These are phyloP conservation scores for Exophiala sp. DNA, from an alignment of 2,329 filamentous ascomycete genomes.

Conservation along the genomic window DNA sequence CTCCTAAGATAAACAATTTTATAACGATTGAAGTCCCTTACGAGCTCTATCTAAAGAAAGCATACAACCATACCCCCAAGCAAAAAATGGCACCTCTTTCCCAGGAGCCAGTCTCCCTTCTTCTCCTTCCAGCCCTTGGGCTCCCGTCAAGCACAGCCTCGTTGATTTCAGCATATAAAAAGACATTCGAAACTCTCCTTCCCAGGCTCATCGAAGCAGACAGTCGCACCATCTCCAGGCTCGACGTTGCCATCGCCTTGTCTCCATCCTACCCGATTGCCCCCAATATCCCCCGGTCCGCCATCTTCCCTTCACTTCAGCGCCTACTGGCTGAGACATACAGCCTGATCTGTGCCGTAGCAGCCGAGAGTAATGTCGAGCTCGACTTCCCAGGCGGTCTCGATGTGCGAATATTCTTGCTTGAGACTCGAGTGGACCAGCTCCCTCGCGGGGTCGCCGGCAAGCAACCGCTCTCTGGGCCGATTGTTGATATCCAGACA, in stretches of 20 bases:
- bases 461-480: constrained; percentile 36
- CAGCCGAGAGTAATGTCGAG: constrained; percentile 57
- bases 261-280: constrained; percentile 14
- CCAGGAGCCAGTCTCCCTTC: constrained; percentile 10
- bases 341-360: constrained; percentile 67
- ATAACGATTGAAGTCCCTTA: too few relatives aligned
- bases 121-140: constrained; percentile 20
- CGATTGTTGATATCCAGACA: constrained; percentile 46
- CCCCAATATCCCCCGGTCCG: constrained; percentile 14
- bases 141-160: constrained; percentile 10
- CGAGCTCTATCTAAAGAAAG: too few relatives aligned
- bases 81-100: constrained; percentile 12
- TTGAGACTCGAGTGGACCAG: constrained; percentile 38
- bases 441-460: constrained; percentile 5
- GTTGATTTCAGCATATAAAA: constrained; percentile 20
- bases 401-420: constrained; percentile 66
- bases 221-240: constrained; percentile 7
- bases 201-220: constrained; percentile 15
- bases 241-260: constrained; percentile 21
- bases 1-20: too few relatives aligned
- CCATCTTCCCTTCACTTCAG: constrained; percentile 42
- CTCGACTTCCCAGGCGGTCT: constrained; percentile 64
- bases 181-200: constrained; percentile 21
- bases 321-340: constrained; percentile 71
- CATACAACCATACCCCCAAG: too few relatives aligned